Base-by-base conservation (phyloP, 2,329 filamentous ascomycete genomes). In the Zopfia rhizophila region DNA sequence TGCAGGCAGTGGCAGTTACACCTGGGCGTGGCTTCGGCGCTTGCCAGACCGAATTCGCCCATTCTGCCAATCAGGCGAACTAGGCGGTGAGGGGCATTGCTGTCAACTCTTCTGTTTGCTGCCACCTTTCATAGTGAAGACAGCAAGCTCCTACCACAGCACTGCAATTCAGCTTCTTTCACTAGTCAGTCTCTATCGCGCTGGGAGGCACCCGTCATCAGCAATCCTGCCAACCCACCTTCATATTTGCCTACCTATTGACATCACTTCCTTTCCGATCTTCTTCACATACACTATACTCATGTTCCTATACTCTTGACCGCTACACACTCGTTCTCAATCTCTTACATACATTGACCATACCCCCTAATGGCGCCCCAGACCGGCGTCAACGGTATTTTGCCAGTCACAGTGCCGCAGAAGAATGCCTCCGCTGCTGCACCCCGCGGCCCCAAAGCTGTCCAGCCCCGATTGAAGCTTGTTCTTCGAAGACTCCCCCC, bases 401-500 rank as follows among this genome's bases (percentile, higher is more conserved):
- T 74, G 46, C 70, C 70, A 38, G 67, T 66, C 40, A 53, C 61
- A 5, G 63, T 69, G 23, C 56, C 72, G 32, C 69, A 73, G 49
- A 72, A 72, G 53, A 70, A 64, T 42, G 18, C 60, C 24, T 57
- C 64, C 33, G 41, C 56, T 8, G 62, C 66, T 13, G 41, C 63
- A 2, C 54, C 68, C 45, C 68, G 66, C 38, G 66, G 66, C 12
- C 65, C 68, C 45, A 72, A 69, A 36, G 58, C 66, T 22, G 80
- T 82, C 56, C 71, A 78, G 13, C 81, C 85, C 45, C 88, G 90
- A 48, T 82, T 95, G 63, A 97, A 97, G 77, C 81, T 96, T 10
- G 80, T 95, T 17, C 80, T 97, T 42, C 86, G 95, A 39, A 84
- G 93, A 45, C 82, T 99, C 3, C 90, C 94, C 7, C 92, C 94